Evolutionary conservation across 352 stramenopile species (phyloP), one percentile per base, ranked within the genome.

Genomic region (Hyaloperonospora brassicae): DNA sequence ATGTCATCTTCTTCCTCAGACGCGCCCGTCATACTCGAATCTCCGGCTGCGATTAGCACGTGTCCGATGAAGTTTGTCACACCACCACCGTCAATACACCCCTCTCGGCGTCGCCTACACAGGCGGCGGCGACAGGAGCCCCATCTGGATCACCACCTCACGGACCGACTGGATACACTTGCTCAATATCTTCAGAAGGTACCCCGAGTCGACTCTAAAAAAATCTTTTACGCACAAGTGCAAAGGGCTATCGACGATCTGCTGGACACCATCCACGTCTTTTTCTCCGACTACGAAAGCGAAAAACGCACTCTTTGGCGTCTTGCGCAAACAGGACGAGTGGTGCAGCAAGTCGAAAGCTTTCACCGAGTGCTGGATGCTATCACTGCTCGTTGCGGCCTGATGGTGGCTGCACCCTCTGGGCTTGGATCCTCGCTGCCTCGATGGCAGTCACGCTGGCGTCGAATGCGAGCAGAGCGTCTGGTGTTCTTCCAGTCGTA

Each of bases 311-410:
- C 65, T 21, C 48, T 73, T 5, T 68, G 52, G 65, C 57, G 65
- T 6, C 61, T 70, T 25, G 54, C 57, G 8, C 57, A 68, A 45
- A 73, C 61, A 2, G 65, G 65, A n/a, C 61, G 65, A 50, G 34
- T 73, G 12, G 65, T 68, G 39, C 57, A 67, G 25, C 57, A 70
- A 58, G 55, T 70, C 12, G 65, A 73, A 45, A 60, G 62, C 21
- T 64, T 70, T 27, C 61, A 70, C n/a, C 61, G 61, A 36, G 49
- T 39, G 7, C 47, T 73, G 25, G 65, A 73, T 49, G 57, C 65
- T 30, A 61, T 71, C 25, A 71, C 55, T 48, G 43, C 55, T 44
- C 60, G 59, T 17, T 68, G 51, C n/a, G 59, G 63, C 2, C 24
- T 71, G 50, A 59, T 47, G 25, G 63, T 68, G 23, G 42, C 45